Evolutionary conservation across 2,329 filamentous ascomycete genomes (phyloP), one percentile per base, ranked within the genome.

Genomic region (Colletotrichum kahawae): DNA sequence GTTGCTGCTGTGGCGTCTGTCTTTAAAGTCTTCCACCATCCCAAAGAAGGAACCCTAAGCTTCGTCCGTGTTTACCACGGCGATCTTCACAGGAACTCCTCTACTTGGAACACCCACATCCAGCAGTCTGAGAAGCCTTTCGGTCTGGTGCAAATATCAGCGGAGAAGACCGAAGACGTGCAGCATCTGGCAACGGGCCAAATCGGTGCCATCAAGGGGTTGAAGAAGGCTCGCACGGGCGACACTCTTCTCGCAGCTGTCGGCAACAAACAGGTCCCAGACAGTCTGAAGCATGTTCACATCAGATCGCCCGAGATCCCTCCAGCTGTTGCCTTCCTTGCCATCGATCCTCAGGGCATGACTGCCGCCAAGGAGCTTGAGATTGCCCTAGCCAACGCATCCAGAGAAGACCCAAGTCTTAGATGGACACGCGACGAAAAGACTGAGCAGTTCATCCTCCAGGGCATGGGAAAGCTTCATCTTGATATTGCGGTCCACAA

Each of bases 391-490:
- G 90, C 92, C 7, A 91, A 97, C 64, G 90, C 98, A 7, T 91
- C 98, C 1, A 90, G 97, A 78, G 97, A 99, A 85, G 97, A 99
- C 80, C 97, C 97, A 0, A 98, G 95, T 83, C 87, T 99, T 27
- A 92, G 97, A 71, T 94, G 98, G 82, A 94, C 90, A 43, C 88
- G 95, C 34, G 95, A 98, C 79, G 92, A 96, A 76, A 97, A 98
- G 82, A 96, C 95, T 2, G 97, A 97, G 3, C 95, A 98, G 81
- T 98, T 97, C 62, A 93, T 98, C 36, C 89, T 99, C 1, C 96
- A 96, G 68, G 97, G 97, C 5, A 98, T 99, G 97, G 97, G 97
- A 9, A 95, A 98, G 80, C 90, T 99, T 33, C 97, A 99, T 83
- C 89, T 99, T 1, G 97, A 99, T 80, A 97, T 99, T 64, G 96